A percentile compares a stretch with the other conserved stretches of the same genome.
These are phyloP conservation scores for Straminergon stramineum DNA, from an alignment of 225 moss, liverwort and hornwort genomes.

Conservation along the genomic window DNA sequence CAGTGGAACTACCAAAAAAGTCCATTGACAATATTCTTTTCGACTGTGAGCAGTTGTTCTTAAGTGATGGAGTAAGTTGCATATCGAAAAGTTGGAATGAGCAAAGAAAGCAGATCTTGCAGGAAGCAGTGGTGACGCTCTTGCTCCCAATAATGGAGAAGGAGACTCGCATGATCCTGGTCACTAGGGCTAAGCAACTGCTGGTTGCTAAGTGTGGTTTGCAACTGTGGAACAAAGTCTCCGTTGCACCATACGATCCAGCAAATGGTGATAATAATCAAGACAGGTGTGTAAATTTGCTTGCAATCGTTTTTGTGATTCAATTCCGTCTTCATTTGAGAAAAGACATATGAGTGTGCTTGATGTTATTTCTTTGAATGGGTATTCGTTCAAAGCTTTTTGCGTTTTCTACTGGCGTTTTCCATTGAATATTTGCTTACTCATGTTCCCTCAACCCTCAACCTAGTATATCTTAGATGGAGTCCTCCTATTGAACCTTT, in stretches of 20 bases:
- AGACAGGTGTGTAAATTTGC: conserved; percentile 22
- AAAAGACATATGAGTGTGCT: background rate
- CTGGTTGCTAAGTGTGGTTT: conserved; percentile 61
- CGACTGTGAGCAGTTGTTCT: conserved; percentile 61
- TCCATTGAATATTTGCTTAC: background rate
- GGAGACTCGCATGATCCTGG: conserved; percentile 66
- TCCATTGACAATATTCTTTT: conserved; percentile 35
- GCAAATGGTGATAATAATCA: conserved; percentile 24
- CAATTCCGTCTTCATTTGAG: background rate
- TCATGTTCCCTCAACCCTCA: background rate
- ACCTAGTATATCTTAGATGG: background rate
- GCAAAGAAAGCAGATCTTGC: conserved; percentile 63
- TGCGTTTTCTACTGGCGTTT: background rate
- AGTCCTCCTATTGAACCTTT: background rate
- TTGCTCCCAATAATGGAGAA: conserved; percentile 86
- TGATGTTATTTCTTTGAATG: background rate
- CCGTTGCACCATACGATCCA: conserved; percentile 63
- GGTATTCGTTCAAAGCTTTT: background rate
- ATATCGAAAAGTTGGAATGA: conserved; percentile 78
- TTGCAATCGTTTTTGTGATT: background rate
- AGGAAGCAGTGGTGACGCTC: conserved; percentile 44
- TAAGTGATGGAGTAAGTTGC: conserved; percentile 69
- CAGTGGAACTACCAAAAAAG: conserved; percentile 51
- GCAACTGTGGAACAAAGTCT: conserved; percentile 74
- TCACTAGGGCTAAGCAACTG: conserved; percentile 64